These are phyloP conservation scores for Aspergillus nidulans DNA, from an alignment of 495 filamentous ascomycete genomes.

Conservation along the genomic window DNA sequence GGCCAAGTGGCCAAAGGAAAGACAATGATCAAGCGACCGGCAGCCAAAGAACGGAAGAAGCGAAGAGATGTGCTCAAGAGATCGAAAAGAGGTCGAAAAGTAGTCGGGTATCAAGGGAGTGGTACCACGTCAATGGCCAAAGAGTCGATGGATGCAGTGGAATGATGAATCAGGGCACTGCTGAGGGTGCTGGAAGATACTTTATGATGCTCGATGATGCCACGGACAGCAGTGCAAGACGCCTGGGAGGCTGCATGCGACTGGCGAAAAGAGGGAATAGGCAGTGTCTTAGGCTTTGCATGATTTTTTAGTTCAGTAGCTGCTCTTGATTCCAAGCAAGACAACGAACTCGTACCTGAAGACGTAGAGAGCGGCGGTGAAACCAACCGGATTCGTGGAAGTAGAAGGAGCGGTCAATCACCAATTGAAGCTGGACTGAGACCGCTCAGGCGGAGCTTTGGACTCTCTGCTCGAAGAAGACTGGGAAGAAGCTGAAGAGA, in stretches of 20 bases:
- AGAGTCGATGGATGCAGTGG: neutral
- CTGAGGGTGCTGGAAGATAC: slow-evolving; percentile 7
- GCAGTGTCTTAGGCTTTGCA: neutral
- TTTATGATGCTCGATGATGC: slow-evolving; percentile 1
- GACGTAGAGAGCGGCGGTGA: slow-evolving; percentile 11
- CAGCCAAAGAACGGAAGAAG: neutral
- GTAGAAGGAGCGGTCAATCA: slow-evolving; percentile 18
- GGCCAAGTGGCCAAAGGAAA: neutral
- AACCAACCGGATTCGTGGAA: slow-evolving; percentile 3
- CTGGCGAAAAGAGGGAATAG: neutral
- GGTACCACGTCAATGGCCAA: slow-evolving; percentile 4
- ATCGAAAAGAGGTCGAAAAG: neutral
- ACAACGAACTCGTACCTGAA: slow-evolving; percentile 4
- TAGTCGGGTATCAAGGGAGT: neutral
- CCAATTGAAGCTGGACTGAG: neutral
- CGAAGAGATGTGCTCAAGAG: neutral
- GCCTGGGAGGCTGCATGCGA: neutral
- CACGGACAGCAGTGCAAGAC: neutral
- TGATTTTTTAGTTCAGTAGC: neutral
- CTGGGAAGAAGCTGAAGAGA: neutral
- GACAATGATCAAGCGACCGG: neutral
- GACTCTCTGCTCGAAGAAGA: no score
- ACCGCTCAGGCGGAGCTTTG: neutral
- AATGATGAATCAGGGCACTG: slow-evolving; percentile 9
- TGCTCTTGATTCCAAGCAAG: neutral